Evolutionary conservation across 305 asterid genomes (phyloP).

Genomic region (Vinca major): DNA sequence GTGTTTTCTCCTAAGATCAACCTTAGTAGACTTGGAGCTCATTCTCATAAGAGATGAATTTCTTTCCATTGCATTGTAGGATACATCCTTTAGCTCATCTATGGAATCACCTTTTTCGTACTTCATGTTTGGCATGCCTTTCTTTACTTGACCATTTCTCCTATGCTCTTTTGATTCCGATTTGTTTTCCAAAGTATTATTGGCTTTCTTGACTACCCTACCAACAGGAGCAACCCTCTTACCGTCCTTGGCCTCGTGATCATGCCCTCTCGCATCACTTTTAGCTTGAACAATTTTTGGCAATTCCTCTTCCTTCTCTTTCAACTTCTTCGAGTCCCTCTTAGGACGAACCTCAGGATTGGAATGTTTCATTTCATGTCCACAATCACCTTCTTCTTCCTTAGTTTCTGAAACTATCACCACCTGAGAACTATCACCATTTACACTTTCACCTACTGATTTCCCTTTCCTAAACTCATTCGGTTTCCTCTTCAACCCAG

Average conservation of each 20-base stretch:
- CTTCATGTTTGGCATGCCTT: constrained; percentile 1
- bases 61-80: background rate
- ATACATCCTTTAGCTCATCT: background rate
- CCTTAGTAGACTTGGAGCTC: constrained; percentile 1
- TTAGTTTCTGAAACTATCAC: constrained; percentile 6
- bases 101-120: constrained; percentile 12
- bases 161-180: background rate
- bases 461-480: constrained; percentile 7
- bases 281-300: constrained; percentile 8
- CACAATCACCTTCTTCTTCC: constrained; percentile 16
- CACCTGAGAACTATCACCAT: constrained; percentile 9
- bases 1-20: constrained; percentile 20
- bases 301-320: constrained; percentile 5
- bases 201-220: constrained; percentile 5
- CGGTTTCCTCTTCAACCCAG: constrained; percentile 2
- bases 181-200: background rate
- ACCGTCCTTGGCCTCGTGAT: background rate
- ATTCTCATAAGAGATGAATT: background rate
- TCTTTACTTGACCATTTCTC: constrained; percentile 1
- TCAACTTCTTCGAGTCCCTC: constrained; percentile 8
- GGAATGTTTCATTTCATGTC: constrained; percentile 6
- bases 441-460: background rate
- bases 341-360: constrained; percentile 5
- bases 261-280: background rate
- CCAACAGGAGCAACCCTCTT: background rate